Conservation (phyloP, 2,329 filamentous ascomycete genomes). For the Thelonectria rubi region DNA sequence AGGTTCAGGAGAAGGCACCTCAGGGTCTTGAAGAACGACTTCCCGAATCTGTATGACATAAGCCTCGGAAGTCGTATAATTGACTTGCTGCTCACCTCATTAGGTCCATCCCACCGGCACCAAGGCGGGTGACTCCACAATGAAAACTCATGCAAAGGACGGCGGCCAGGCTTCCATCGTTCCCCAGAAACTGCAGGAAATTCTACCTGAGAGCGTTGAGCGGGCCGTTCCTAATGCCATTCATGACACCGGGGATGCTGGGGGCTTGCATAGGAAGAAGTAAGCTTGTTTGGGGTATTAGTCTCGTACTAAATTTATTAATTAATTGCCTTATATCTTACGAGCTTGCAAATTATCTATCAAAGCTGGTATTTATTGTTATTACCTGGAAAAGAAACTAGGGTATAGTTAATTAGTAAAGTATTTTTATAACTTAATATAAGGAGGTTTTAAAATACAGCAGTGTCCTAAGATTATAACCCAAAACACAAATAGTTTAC, state of each 20-base stretch:
- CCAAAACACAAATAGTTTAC: too few relatives aligned
- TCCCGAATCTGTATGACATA: conserved; percentile 32
- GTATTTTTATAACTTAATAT: too few relatives aligned
- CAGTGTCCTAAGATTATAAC: too few relatives aligned
- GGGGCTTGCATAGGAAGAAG: conserved; percentile 18
- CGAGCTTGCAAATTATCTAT: too few relatives aligned
- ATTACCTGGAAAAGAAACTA: too few relatives aligned
- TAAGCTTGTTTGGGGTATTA: background rate
- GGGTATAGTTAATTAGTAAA: too few relatives aligned
- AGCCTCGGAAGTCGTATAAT: fast-evolving
- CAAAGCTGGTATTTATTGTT: too few relatives aligned
- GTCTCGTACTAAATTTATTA: too few relatives aligned
- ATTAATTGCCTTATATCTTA: too few relatives aligned
- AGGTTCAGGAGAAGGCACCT: conserved; percentile 23
- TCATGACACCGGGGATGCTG: conserved; percentile 34
- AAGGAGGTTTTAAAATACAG: too few relatives aligned
- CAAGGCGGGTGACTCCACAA: conserved; percentile 28
- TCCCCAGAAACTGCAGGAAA: conserved; percentile 38
- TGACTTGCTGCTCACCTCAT: background rate
- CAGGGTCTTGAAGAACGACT: conserved; percentile 32
- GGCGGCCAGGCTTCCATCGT: conserved; percentile 32
- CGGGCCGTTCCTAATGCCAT: conserved; percentile 33
- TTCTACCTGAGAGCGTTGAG: conserved; percentile 35
- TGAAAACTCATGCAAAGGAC: conserved; percentile 33
- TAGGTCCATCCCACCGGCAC: conserved; percentile 37